Conservation (phyloP, 78 protist genomes). For the Dictyostelium firmibasis region DNA sequence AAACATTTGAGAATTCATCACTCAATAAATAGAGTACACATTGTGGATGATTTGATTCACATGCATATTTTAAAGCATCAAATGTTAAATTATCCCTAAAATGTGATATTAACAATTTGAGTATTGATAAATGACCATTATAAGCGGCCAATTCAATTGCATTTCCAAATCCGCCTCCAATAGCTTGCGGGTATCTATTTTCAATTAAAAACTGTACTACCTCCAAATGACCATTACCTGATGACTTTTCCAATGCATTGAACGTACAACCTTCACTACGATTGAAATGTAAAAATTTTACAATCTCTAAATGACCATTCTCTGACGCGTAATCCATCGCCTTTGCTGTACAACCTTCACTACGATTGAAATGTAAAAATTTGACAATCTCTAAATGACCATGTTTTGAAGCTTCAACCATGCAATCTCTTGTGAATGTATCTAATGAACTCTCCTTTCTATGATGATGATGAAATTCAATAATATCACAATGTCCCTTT, state of each 20-base stretch:
- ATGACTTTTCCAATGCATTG: neutral
- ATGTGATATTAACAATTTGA: neutral
- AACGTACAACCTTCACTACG: neutral
- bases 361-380: neutral
- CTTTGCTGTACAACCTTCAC: neutral
- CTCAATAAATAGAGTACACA: neutral
- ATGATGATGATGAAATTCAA: neutral
- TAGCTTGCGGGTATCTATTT: neutral
- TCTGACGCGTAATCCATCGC: neutral
- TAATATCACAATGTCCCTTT: neutral
- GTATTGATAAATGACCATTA: neutral
- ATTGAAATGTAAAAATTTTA: neutral
- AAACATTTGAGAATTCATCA: neutral
- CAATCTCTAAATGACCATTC: neutral
- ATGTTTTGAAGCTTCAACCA: neutral
- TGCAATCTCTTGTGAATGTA: neutral
- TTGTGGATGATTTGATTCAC: neutral
- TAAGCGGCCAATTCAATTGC: neutral
- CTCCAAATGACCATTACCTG: neutral
- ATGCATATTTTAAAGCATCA: neutral
- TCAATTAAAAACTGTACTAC: neutral
- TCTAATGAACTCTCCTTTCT: neutral
- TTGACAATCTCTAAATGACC: slow-evolving; percentile 15
- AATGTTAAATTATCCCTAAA: neutral
- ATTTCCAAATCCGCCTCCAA: neutral